These are phyloP conservation scores for Aurantiochytrium sp. DNA, from an alignment of 108 stramenopile genomes.

Conservation along the genomic window DNA sequence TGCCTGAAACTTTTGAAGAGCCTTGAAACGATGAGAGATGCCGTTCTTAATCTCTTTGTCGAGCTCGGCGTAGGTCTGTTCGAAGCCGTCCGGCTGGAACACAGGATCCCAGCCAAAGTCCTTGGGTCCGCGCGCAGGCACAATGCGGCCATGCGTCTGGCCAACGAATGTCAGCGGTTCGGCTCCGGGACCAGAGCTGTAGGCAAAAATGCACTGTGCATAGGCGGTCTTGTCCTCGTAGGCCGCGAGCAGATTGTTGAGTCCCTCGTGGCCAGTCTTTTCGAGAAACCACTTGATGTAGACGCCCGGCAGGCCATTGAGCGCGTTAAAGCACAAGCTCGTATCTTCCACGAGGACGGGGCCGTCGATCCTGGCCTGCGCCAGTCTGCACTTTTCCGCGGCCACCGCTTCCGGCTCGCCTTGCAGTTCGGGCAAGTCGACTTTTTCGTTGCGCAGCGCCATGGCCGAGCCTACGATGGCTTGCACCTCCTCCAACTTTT, in stretches of 20 bases:
- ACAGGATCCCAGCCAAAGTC: conserved; percentile 97
- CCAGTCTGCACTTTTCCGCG: conserved; percentile 81
- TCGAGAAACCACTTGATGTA: conserved; percentile 99
- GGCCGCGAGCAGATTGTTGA: conserved; percentile 71
- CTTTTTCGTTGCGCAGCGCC: conserved; percentile 52
- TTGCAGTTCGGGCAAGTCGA: conserved; percentile 88
- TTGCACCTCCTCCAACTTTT: conserved; percentile 89
- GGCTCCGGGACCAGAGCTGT: conserved; percentile 70
- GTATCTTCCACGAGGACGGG: conserved; percentile 93
- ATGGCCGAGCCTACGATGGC: conserved; percentile 71
- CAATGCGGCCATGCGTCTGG: conserved; percentile 51
- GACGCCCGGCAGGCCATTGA: conserved; percentile 86
- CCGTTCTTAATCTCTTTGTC: conserved; percentile 78
- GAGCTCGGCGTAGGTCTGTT: conserved; percentile 92
- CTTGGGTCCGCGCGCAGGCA: conserved; percentile 67
- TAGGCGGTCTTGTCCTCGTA: conserved; percentile 85
- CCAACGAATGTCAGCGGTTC: conserved; percentile 83
- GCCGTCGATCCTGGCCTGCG: conserved; percentile 66
- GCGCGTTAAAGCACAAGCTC: conserved; percentile 84
- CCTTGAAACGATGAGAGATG: conserved; percentile 78
- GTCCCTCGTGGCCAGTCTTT: conserved; percentile 76
- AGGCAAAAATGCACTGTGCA: conserved; percentile 90
- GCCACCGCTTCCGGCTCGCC: conserved; percentile 91
- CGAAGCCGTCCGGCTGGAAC: conserved; percentile 84
- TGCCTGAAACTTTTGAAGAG: conserved; percentile 64